Base-by-base conservation (phyloP, 768 basidiomycete species). In the Podaxis pistillaris region DNA sequence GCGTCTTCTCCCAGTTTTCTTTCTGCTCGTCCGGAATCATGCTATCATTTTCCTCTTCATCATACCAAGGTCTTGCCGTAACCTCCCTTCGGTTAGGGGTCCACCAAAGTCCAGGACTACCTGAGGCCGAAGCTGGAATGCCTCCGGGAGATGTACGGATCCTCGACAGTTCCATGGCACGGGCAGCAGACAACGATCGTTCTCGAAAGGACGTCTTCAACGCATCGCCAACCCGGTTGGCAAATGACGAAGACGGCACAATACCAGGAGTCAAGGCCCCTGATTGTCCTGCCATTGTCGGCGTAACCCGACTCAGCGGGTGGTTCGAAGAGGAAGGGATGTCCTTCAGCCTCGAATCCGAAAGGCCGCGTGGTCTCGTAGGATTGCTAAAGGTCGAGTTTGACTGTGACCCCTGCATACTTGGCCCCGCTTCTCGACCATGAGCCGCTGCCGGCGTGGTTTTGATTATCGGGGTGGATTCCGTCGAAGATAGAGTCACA, bases 21-120 rank as follows among this genome's bases (percentile, higher is more conserved):
- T 71, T 73, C 53, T 81, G 79, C 46, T 81, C 79, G 37, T 73
- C 66, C 9, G 78, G 76, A 17, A 78, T 63, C 3, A 74, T 71
- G 53, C 73, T 72, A 63, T 74, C 73, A 66, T 69, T 71, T 64
- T 70, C 73, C 13, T 72, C 72, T 13, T 61, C 61, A 40, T 72
- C 71, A 3, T 66, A 65, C 75, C 75, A 75, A 38, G 73, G 70
- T 28, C 71, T 63, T n/a, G 68, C 57, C 65, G 66, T 68, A 60
- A 70, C 65, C 66, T 68, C 54, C 67, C 68, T 56, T 24, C 37
- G 54, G 26, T 56, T 49, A n/a, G 15, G 51, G 15, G 53, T 36
- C 60, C 61, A 62, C 61, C 61, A 62, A 15, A 50, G 17, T n/a
- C 54, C 46, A 24, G 61, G 46, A 19, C 36, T 40, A 40, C 44